Conservation (phyloP, 2,329 filamentous ascomycete species). For the Phialophora macrospora region DNA sequence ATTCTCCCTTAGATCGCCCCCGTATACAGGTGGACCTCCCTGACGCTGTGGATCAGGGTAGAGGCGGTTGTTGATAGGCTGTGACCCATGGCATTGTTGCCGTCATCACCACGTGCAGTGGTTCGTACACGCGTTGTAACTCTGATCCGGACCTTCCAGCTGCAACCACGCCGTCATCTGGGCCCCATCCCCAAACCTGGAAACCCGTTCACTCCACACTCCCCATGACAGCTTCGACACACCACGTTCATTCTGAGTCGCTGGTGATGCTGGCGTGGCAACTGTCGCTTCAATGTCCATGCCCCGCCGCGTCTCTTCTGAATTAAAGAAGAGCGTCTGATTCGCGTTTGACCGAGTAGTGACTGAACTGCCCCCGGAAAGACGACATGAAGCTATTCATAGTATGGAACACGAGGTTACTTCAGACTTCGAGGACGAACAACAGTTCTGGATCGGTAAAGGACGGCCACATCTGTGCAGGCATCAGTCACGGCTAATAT, state of each 20-base stretch:
- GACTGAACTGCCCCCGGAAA: constrained; percentile 35
- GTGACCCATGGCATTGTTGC: background rate
- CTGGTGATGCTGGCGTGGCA: background rate
- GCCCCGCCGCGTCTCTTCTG: constrained; percentile 20
- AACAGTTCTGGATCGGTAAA: constrained; percentile 88
- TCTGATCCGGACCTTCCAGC: constrained; percentile 6
- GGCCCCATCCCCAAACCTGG: background rate
- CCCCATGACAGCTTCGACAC: constrained; percentile 5
- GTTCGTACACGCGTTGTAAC: background rate
- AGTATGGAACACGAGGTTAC: constrained; percentile 68
- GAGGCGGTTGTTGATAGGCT: background rate
- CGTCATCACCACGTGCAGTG: background rate
- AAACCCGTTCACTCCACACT: constrained; percentile 15
- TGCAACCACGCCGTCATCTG: constrained; percentile 1
- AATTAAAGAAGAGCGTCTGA: constrained; percentile 21
- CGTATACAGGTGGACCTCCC: background rate
- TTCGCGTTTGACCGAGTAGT: constrained; percentile 10
- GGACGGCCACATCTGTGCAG: background rate
- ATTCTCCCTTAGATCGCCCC: background rate
- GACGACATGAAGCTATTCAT: constrained; percentile 47
- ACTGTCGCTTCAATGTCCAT: constrained; percentile 3
- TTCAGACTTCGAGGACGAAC: constrained; percentile 74
- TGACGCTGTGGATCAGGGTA: background rate
- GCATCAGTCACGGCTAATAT: constrained; percentile 2
- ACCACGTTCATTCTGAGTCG: background rate